These are phyloP conservation scores for Aspergillus alliaceus DNA, from an alignment of 2,329 filamentous ascomycete species.

Conservation along the genomic window DNA sequence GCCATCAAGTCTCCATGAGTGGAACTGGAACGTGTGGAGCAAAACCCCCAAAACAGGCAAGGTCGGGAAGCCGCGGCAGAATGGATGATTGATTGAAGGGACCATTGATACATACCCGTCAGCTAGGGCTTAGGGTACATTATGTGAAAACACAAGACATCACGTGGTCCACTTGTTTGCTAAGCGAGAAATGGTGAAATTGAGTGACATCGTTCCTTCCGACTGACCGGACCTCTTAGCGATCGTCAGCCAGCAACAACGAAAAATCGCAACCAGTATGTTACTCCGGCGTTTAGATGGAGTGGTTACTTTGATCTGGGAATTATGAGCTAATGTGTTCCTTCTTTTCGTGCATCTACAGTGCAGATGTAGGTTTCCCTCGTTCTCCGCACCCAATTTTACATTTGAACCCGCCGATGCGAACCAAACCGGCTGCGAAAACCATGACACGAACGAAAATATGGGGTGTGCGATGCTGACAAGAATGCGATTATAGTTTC, in stretches of 20 bases:
- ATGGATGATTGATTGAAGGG: not conserved
- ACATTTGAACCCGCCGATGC: constrained; percentile 20
- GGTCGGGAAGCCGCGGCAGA: not conserved
- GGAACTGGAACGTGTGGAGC: too few relatives aligned
- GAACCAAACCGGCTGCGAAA: constrained; percentile 7
- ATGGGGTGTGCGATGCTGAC: constrained; percentile 23
- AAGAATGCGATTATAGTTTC: constrained; percentile 65
- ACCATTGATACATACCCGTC: not conserved
- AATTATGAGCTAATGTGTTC: constrained; percentile 48
- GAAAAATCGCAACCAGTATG: constrained; percentile 49
- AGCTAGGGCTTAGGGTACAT: constrained; percentile 43
- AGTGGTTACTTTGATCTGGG: constrained; percentile 13
- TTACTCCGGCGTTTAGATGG: constrained; percentile 6
- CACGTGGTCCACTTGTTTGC: constrained; percentile 34
- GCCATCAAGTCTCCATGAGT: not conserved
- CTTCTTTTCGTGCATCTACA: constrained; percentile 45
- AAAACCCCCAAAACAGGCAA: constrained; percentile 15
- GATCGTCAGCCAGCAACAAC: constrained; percentile 45
- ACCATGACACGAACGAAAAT: constrained; percentile 1
- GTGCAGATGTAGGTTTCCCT: constrained; percentile 80
- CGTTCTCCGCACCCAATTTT: constrained; percentile 20
- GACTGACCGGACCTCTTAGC: constrained; percentile 34
- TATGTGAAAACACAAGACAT: not conserved
- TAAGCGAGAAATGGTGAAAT: constrained; percentile 47
- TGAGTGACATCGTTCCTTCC: constrained; percentile 33